phyloP scores from a whole-genome alignment of 129 eudicot genomes.

The Chrysanthemum makinoi region DNA sequence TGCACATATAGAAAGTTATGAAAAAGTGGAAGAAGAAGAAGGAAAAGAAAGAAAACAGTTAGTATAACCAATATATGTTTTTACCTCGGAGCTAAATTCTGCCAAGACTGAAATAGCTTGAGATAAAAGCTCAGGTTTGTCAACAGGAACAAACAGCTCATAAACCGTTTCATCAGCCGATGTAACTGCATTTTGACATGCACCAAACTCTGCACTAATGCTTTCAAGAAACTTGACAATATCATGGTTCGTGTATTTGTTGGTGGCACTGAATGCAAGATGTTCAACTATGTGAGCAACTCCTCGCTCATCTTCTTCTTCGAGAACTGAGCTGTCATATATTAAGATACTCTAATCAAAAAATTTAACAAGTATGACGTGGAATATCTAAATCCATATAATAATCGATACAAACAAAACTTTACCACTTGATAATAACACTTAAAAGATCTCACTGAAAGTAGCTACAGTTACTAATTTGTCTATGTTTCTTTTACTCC shows the following conservation, averaged over 20 bases:
- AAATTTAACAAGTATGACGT: slow-evolving; percentile 13
- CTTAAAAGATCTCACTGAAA: too few relatives aligned
- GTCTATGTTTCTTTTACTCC: slow-evolving; percentile 2
- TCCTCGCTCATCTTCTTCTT: slow-evolving; percentile 91
- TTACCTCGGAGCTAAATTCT: slow-evolving; percentile 87
- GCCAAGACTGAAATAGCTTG: slow-evolving; percentile 88
- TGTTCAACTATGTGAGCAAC: slow-evolving; percentile 95
- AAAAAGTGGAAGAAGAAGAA: slow-evolving; percentile 6
- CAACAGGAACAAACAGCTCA: slow-evolving; percentile 93
- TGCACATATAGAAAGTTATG: slow-evolving; percentile 25
- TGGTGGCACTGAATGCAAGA: slow-evolving; percentile 95
- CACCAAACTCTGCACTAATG: slow-evolving; percentile 96
- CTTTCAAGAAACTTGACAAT: slow-evolving; percentile 93
- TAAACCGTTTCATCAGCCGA: slow-evolving; percentile 88
- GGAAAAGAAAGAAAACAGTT: not conserved
- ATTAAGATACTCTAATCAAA: slow-evolving; percentile 19
- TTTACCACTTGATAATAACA: too few relatives aligned
- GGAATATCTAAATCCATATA: slow-evolving; percentile 4
- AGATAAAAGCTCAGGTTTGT: slow-evolving; percentile 84
- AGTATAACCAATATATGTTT: not conserved
- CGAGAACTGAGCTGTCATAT: slow-evolving; percentile 87
- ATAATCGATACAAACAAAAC: not conserved
- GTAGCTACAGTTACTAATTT: too few relatives aligned
- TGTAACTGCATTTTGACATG: slow-evolving; percentile 91
- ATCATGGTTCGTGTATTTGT: slow-evolving; percentile 90